Evolutionary conservation across 2,329 filamentous ascomycete species (phyloP).

Genomic region (Paecilomyces niveus): DNA sequence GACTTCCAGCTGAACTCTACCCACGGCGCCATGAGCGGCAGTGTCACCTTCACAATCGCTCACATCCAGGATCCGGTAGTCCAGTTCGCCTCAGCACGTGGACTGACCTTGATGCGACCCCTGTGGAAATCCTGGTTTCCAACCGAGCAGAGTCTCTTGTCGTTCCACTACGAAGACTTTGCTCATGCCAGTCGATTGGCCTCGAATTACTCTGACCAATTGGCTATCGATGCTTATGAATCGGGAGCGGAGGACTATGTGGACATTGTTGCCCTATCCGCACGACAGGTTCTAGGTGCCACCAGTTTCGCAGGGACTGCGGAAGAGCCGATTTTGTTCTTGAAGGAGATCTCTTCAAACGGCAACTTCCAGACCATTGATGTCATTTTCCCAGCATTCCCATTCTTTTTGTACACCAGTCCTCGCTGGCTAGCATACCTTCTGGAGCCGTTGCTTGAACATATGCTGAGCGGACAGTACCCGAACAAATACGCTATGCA

Average conservation of each 20-base stretch:
- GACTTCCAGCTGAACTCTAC: slow-evolving; percentile 48
- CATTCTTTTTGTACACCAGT: slow-evolving; percentile 81
- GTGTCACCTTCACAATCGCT: slow-evolving; percentile 66
- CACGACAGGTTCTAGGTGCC: slow-evolving; percentile 72
- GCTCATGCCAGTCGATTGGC: slow-evolving; percentile 56
- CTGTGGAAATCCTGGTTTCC: slow-evolving; percentile 72
- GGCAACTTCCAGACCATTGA: slow-evolving; percentile 82
- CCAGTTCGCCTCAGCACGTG: slow-evolving; percentile 69
- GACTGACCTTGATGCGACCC: slow-evolving; percentile 69
- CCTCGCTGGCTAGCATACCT: slow-evolving; percentile 73
- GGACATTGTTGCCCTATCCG: slow-evolving; percentile 69
- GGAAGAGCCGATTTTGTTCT: slow-evolving; percentile 65
- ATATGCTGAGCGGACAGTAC: slow-evolving; percentile 75
- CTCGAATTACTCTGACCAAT: slow-evolving; percentile 64
- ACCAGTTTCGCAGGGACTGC: slow-evolving; percentile 67
- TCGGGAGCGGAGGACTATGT: slow-evolving; percentile 70
- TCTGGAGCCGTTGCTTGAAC: slow-evolving; percentile 71
- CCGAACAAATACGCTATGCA: slow-evolving; percentile 58
- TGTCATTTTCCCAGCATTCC: slow-evolving; percentile 79
- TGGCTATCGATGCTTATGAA: slow-evolving; percentile 63
- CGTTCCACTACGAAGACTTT: slow-evolving; percentile 72
- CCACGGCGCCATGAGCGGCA: slow-evolving; percentile 38
- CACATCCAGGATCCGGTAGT: slow-evolving; percentile 72
- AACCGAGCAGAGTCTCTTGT: slow-evolving; percentile 55
- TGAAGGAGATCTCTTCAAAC: slow-evolving; percentile 81